These are phyloP conservation scores for Gracilaria caudata DNA, from an alignment of 23 red algal species.

Conservation along the genomic window DNA sequence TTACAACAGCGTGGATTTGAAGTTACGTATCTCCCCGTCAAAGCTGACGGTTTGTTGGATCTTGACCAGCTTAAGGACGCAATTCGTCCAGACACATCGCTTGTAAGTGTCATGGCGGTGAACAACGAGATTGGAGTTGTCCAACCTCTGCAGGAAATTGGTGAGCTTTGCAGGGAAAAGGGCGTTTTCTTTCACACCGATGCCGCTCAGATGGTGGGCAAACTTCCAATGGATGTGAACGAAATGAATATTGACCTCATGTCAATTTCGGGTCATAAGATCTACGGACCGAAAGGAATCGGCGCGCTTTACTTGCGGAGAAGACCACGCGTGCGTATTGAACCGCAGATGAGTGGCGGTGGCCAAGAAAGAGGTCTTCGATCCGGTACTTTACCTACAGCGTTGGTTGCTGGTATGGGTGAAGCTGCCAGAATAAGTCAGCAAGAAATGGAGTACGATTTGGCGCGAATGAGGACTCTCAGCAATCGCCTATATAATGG, in stretches of 20 bases:
- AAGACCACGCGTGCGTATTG: constrained; percentile 91
- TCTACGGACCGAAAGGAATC: constrained; percentile 98
- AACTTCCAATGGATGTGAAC: constrained; percentile 92
- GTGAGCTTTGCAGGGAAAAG: constrained; percentile 82
- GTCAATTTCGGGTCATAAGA: constrained; percentile 92
- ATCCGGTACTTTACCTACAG: constrained; percentile 89
- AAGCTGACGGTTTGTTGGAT: constrained; percentile 80
- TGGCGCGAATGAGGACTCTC: constrained; percentile 52
- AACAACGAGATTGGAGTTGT: constrained; percentile 99
- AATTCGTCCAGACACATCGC: constrained; percentile 78
- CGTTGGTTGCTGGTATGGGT: constrained; percentile 91
- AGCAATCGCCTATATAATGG: constrained; percentile 67
- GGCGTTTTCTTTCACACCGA: constrained; percentile 98
- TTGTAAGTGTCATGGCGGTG: constrained; percentile 96
- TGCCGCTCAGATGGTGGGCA: constrained; percentile 95
- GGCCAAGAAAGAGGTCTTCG: constrained; percentile 98
- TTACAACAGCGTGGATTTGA: constrained; percentile 89
- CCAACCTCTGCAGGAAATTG: constrained; percentile 89
- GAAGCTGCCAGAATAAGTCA: constrained; percentile 74
- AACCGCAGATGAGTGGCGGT: constrained; percentile 94
- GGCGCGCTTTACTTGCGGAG: constrained; percentile 93
- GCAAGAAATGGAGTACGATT: constrained; percentile 88
- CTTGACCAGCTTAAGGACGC: constrained; percentile 68
- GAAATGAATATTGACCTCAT: constrained; percentile 94
- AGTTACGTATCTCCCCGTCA: constrained; percentile 96